Conservation (phyloP, 352 stramenopile genomes). For the Globisporangium ultimum region DNA sequence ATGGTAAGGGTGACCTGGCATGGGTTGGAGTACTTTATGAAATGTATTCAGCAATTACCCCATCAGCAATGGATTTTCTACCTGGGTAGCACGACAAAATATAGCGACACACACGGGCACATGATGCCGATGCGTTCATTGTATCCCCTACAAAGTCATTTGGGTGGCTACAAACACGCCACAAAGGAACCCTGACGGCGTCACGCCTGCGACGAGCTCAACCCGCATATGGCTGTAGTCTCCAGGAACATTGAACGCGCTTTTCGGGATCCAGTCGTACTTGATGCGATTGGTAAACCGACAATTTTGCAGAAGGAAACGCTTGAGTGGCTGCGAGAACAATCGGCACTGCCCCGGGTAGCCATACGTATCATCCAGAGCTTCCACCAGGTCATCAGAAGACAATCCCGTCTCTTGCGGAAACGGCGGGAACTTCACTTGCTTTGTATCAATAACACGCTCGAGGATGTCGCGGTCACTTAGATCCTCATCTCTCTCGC, state of each 20-base stretch:
- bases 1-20: too few relatives aligned
- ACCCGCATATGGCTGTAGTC: background rate
- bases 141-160: background rate
- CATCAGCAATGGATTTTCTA: too few relatives aligned
- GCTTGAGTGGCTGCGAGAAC: conserved; percentile 5
- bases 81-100: too few relatives aligned
- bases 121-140: background rate
- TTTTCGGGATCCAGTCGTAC: conserved; percentile 1
- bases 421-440: conserved; percentile 8
- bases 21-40: too few relatives aligned
- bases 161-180: conserved; percentile 5
- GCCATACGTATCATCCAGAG: conserved; percentile 4
- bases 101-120: too few relatives aligned
- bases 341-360: conserved; percentile 3
- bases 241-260: conserved; percentile 1
- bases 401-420: background rate
- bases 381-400: background rate
- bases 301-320: background rate
- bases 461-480: background rate
- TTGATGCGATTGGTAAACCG: conserved; percentile 7
- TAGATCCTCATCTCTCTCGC: background rate
- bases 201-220: conserved; percentile 5
- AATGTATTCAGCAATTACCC: too few relatives aligned
- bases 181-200: conserved; percentile 7
- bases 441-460: background rate